A percentile compares a stretch with the other conserved stretches of the same genome.
Evolutionary conservation across 441 rosid species (phyloP).

Genomic region (Populus hybrid): DNA sequence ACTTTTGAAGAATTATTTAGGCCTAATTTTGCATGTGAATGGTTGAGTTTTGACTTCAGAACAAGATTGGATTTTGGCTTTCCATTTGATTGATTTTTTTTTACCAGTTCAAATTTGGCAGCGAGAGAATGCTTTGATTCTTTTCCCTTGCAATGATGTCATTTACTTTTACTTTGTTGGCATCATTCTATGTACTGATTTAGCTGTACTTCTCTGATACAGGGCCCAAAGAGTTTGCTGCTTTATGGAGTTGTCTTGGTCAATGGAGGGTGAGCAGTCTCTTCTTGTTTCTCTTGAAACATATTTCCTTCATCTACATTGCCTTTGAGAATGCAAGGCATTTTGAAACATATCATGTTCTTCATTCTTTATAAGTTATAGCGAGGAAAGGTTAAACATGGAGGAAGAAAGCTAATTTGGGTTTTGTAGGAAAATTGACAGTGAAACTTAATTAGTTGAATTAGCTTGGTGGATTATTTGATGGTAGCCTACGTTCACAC

Average conservation of each 20-base stretch:
- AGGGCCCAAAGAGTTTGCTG: slow-evolving; percentile 60
- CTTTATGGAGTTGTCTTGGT: slow-evolving; percentile 61
- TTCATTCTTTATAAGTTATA: neutral
- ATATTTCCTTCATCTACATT: neutral
- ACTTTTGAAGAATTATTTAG: neutral
- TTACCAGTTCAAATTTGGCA: neutral
- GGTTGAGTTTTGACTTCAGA: neutral
- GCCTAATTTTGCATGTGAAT: neutral
- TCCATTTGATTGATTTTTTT: neutral
- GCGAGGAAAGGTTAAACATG: neutral
- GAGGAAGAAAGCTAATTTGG: neutral
- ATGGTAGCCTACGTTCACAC: neutral
- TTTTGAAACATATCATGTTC: neutral
- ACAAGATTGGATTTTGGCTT: neutral
- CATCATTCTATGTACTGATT: neutral
- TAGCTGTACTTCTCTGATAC: slow-evolving; percentile 13
- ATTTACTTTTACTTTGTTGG: neutral
- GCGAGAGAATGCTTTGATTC: neutral
- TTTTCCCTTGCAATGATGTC: neutral
- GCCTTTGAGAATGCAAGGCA: neutral
- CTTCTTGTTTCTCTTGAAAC: neutral
- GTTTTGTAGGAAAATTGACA: neutral
- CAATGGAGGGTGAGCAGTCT: slow-evolving; percentile 61
- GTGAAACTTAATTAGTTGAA: neutral
- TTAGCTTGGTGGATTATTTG: neutral